Percentiles rank a stretch among this genome's conserved stretches.
Conservation (phyloP, 192 early-diverging fungal species). For the Mortierella hygrophila region DNA sequence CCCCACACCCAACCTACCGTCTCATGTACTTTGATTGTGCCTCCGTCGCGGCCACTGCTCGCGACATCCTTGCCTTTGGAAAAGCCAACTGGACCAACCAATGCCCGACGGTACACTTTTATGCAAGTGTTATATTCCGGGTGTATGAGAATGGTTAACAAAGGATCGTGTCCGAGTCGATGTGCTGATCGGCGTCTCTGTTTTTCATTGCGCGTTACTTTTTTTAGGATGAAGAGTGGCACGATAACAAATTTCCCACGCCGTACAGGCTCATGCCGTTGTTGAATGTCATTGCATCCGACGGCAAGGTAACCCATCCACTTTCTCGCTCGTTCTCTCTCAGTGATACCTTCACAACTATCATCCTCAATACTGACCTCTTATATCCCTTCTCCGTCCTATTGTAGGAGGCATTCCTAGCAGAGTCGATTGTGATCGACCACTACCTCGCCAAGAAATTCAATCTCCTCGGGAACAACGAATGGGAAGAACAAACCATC, state of each 20-base stretch:
- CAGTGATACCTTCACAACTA: neutral
- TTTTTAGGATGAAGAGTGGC: constrained; percentile 17
- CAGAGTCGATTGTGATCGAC: constrained; percentile 41
- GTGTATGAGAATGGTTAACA: neutral
- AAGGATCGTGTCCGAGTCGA: neutral
- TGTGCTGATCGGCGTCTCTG: neutral
- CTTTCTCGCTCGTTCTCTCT: neutral
- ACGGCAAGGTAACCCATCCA: constrained; percentile 25
- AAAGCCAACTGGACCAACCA: constrained; percentile 36
- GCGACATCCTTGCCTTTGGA: constrained; percentile 40
- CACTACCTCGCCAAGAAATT: constrained; percentile 38
- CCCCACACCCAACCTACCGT: constrained; percentile 11
- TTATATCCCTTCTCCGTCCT: neutral
- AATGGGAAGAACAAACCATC: constrained; percentile 43
- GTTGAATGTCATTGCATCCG: constrained; percentile 8
- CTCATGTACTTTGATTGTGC: constrained; percentile 34
- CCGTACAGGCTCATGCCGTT: constrained; percentile 38
- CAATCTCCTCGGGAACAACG: constrained; percentile 35
- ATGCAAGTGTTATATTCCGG: neutral
- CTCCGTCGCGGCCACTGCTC: constrained; percentile 16
- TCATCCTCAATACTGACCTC: neutral
- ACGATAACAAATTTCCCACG: constrained; percentile 11
- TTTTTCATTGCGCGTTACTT: neutral
- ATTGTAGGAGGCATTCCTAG: constrained; percentile 16
- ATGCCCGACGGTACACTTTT: constrained; percentile 7